Conservation (phyloP, 2,329 filamentous ascomycete genomes). For the Chaetomiaceae sp. region DNA sequence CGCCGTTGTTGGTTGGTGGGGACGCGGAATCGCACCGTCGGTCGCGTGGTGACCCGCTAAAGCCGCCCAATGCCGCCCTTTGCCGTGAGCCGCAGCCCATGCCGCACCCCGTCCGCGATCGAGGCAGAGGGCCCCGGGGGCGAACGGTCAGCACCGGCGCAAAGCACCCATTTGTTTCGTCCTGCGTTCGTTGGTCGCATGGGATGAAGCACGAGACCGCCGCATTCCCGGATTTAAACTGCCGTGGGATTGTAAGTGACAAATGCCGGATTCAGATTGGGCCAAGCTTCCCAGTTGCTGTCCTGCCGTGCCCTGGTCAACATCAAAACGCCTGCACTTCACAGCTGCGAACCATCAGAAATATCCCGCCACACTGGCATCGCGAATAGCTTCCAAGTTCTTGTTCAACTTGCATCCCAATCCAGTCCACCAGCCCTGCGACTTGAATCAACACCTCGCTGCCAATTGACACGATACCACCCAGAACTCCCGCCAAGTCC, state of each 20-base stretch:
- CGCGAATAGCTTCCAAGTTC: neutral
- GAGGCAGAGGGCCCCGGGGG: neutral
- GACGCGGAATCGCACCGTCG: slow-evolving; percentile 27
- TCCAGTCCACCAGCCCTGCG: neutral
- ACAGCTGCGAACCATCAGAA: neutral
- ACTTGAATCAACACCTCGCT: neutral
- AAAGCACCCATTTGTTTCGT: neutral
- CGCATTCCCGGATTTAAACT: slow-evolving; percentile 7
- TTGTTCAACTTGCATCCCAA: neutral
- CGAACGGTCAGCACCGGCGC: slow-evolving; percentile 18
- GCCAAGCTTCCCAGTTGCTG: slow-evolving; percentile 1
- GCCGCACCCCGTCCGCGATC: slow-evolving; percentile 5
- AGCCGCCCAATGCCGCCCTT: slow-evolving; percentile 31
- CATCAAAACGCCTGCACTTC: too few species aligned
- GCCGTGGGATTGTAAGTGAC: slow-evolving; percentile 6
- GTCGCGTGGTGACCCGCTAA: slow-evolving; percentile 16
- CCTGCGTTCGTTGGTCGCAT: neutral
- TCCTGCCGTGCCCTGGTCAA: too few species aligned
- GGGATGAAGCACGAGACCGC: slow-evolving; percentile 13
- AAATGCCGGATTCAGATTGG: slow-evolving; percentile 8
- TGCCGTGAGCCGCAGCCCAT: slow-evolving; percentile 24
- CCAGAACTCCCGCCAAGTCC: neutral
- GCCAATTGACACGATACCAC: neutral
- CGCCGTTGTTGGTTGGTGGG: slow-evolving; percentile 16
- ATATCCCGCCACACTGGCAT: neutral